Conservation (phyloP, 768 basidiomycete species). For the Russula compacta region DNA sequence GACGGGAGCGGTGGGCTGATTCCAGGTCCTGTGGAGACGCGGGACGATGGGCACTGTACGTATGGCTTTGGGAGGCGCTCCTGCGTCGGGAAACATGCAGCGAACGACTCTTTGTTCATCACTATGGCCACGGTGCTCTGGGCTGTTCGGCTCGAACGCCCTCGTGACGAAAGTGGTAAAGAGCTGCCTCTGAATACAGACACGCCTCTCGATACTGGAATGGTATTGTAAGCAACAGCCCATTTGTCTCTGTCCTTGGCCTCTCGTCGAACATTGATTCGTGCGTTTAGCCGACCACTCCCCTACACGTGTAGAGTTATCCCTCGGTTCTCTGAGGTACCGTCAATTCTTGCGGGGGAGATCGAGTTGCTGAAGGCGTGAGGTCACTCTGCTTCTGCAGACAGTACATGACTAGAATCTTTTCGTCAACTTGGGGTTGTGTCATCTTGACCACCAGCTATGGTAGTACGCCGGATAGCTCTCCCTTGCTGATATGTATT, state of each 20-base stretch:
- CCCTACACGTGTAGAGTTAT: neutral
- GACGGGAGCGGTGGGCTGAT: neutral
- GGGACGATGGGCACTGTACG: constrained; percentile 10
- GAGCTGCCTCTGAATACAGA: neutral
- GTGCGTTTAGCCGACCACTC: neutral
- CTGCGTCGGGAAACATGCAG: constrained; percentile 20
- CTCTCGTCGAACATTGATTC: neutral
- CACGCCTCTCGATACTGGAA: constrained; percentile 2
- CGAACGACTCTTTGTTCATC: constrained; percentile 19
- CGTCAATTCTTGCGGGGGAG: constrained; percentile 1
- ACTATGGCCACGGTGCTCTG: constrained; percentile 19
- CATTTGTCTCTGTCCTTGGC: neutral
- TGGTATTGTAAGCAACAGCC: constrained; percentile 10
- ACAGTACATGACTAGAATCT: too few relatives aligned
- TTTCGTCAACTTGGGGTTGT: too few relatives aligned
- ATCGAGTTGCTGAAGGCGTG: constrained; percentile 1
- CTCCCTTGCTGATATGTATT: too few relatives aligned
- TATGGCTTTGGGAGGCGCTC: constrained; percentile 16
- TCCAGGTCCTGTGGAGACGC: constrained; percentile 5
- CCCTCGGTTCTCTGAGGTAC: constrained; percentile 5
- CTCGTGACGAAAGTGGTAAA: constrained; percentile 5
- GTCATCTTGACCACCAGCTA: neutral
- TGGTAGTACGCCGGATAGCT: too few relatives aligned
- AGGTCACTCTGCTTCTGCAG: neutral
- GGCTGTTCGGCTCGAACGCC: constrained; percentile 14